Conservation (phyloP, 2,329 filamentous ascomycete genomes). For the Colletotrichum theobromicola region DNA sequence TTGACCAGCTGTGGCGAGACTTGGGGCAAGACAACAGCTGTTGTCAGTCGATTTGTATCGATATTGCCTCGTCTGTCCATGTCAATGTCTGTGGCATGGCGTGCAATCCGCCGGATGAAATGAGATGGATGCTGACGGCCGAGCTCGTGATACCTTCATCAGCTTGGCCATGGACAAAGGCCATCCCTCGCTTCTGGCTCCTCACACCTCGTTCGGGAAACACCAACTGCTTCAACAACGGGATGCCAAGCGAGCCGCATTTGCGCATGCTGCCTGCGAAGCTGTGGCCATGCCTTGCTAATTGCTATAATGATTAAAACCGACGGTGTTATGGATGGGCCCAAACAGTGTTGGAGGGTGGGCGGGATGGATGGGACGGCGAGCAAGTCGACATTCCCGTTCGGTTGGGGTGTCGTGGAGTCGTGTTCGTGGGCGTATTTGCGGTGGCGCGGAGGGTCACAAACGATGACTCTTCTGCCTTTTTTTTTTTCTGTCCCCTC, state of each 20-base stretch:
- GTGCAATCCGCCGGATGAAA: background rate
- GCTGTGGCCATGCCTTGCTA: background rate
- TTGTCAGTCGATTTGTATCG: conserved; percentile 13
- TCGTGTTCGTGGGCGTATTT: background rate
- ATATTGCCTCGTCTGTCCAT: background rate
- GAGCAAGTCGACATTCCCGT: background rate
- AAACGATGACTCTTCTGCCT: background rate
- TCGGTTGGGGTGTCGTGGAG: background rate
- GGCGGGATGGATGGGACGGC: background rate
- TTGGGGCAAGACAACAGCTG: conserved; percentile 13
- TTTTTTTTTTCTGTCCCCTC: background rate
- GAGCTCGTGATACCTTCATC: conserved; percentile 17
- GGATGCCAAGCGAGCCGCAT: background rate
- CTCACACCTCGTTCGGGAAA: background rate
- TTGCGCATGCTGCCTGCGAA: background rate
- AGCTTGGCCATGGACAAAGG: background rate
- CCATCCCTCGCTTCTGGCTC: background rate
- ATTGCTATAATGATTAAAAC: background rate
- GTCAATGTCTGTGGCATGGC: background rate
- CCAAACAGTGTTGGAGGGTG: background rate
- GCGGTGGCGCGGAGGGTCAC: conserved; percentile 7
- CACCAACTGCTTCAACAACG: background rate
- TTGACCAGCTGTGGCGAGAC: conserved; percentile 10
- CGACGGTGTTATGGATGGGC: background rate
- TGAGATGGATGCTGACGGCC: background rate